Evolutionary conservation across 108 stramenopile genomes (phyloP), one percentile per base, ranked within the genome.

Genomic region (Parietichytrium sp.): DNA sequence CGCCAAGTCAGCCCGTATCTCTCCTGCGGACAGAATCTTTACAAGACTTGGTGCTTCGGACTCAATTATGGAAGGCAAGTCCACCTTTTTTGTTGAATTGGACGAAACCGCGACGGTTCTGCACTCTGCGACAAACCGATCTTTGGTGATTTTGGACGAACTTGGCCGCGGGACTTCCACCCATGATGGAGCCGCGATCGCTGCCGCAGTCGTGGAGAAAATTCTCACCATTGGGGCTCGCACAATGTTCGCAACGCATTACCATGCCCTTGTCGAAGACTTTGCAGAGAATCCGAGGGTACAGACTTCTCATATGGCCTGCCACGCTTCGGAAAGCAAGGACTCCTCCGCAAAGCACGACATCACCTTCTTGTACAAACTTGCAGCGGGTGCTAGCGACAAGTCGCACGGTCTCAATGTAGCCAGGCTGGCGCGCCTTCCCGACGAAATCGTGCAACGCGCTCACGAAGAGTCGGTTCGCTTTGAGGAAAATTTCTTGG

Each of bases 131-230:
- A 97, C 98, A 8, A 82, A 92, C 47, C 85, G 95, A 27, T 93
- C 92, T 54, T 85, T 99, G 49, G 96, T 97, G 53, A 99, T 99
- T 72, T 95, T 99, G 89, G 98, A 98, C 80, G 98, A 99, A 88
- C 91, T 99, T 20, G 97, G 97, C 23, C 80, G 92, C 7, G 97
- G 97, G 49, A 99, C 99, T 13, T 90, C 92, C 16, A 99, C 99
- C 1, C 98, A 98, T 82, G 99, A 99, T 84, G 99, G 99, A 33
- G 98, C 97, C 31, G 99, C 99, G 27, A 98, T 99, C 89, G 99
- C 99, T 6, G 93, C 95, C 84, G 96, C 98, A 16, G 95, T 95
- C 8, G 94, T 96, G 29, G 89, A 95, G 83, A 93, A 94, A 82
- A 86, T 99, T 8, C 81, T 93, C 6, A 93, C 88, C 48, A 82